Base-by-base conservation (phyloP, 805 yeast genomes). In the Starmera amethionina region DNA sequence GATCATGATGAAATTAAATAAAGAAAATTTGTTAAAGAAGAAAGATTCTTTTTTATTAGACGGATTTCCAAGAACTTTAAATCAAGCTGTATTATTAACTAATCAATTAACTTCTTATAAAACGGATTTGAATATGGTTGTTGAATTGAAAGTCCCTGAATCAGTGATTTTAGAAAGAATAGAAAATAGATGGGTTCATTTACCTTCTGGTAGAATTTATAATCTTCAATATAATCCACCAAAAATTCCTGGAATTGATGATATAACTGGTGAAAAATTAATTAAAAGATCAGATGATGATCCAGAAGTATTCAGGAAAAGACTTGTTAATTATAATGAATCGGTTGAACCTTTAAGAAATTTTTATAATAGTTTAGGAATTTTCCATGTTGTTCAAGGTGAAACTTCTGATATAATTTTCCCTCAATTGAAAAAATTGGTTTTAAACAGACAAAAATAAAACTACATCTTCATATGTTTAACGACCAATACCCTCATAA, bases 171-270 rank as follows among this genome's bases (percentile, higher is more conserved):
- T 88, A 22, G 80, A 80, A 30, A 70, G 97, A 54, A 86, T 90
- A 16, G 83, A 82, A 50, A 82, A 85, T 45, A 64, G 97, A 49
- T 87, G 85, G 80, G 82, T 88, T 33, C 97, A 89, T 59, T 56
- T 70, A 12, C 77, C 84, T 0, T 83, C 95, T 39, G 97, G 97
- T 0, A 66, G 97, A 47, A 81, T 88, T 3, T 89, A 89, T 59
- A 90, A 85, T 57, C 57, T 84, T 46, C 78, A 85, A 41, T 89
- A 87, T 60, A 88, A 84, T 51, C 96, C 97, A 7, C 97, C 97
- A 8, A 81, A 81, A 51, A 72, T 70, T 2, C 77, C 87, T 0
- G 94, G 87, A 30, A 70, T 63, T 45, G 97, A 89, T 54, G 97
- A 89, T 58, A 54, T 87, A 2, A 89, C 97, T 0, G 96, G 96